Percentiles rank a stretch among this genome's conserved stretches.
phyloP scores from a whole-genome alignment of 805 yeast genomes.

The Wickerhamiella galacta region DNA sequence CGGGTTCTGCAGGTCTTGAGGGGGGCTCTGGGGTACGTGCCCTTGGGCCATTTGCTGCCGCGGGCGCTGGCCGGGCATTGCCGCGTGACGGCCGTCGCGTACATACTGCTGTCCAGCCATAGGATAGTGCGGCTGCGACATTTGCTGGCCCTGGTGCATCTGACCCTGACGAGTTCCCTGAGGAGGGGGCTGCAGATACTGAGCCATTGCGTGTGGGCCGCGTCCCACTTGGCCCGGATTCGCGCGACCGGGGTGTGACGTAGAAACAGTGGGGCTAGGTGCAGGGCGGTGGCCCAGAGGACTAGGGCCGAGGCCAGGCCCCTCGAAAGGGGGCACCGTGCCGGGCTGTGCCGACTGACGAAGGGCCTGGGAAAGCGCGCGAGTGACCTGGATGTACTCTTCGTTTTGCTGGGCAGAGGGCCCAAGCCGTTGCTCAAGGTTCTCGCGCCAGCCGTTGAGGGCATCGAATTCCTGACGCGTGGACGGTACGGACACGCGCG shows the following conservation, averaged over 20 bases:
- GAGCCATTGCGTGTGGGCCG: too few relatives aligned
- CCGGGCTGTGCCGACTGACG: conserved; percentile 6
- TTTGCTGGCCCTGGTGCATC: too few relatives aligned
- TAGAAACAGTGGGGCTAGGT: too few relatives aligned
- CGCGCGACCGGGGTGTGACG: too few relatives aligned
- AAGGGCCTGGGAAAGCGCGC: conserved; percentile 11
- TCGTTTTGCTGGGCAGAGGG: conserved; percentile 16
- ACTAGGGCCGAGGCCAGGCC: too few relatives aligned
- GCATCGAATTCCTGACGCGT: conserved; percentile 16
- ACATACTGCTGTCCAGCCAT: too few relatives aligned
- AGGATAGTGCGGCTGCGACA: too few relatives aligned
- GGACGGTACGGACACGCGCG: conserved; percentile 3
- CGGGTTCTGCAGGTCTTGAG: too few relatives aligned
- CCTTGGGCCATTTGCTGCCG: not conserved
- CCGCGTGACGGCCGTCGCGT: not conserved
- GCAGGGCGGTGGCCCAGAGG: too few relatives aligned
- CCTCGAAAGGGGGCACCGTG: not conserved
- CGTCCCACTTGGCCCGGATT: too few relatives aligned
- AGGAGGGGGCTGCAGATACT: too few relatives aligned
- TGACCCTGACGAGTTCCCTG: too few relatives aligned
- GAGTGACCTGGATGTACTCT: conserved; percentile 17
- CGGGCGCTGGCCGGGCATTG: not conserved
- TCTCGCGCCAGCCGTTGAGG: conserved; percentile 17
- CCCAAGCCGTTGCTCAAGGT: conserved; percentile 15
- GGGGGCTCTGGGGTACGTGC: not conserved